A percentile compares a stretch with the other conserved stretches of the same genome.
These are phyloP conservation scores for Exophiala dermatitidis DNA, from an alignment of 2,329 filamentous ascomycete genomes.

Conservation along the genomic window DNA sequence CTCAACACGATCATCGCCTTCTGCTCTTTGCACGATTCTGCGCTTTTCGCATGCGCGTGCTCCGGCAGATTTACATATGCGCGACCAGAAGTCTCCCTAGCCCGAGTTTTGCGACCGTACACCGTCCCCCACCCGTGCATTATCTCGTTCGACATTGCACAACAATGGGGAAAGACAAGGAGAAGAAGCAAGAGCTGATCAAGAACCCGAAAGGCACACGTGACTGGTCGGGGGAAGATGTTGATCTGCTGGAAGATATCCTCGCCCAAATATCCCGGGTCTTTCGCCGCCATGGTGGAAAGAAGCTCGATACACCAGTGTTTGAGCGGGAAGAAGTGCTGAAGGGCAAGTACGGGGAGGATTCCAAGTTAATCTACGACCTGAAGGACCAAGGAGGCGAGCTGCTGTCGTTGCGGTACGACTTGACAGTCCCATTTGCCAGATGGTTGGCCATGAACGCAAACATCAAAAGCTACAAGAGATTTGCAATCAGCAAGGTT, in stretches of 20 bases:
- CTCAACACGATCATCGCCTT: not conserved
- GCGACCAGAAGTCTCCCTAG: not conserved
- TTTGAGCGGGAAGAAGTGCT: conserved; percentile 85
- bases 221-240: conserved; percentile 73
- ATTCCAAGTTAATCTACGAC: conserved; percentile 87
- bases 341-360: conserved; percentile 84
- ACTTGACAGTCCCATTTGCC: conserved; percentile 83
- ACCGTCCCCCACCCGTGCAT: not conserved
- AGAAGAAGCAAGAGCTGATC: conserved; percentile 39
- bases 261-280: conserved; percentile 67
- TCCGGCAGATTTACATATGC: conserved; percentile 1
- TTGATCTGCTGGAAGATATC: conserved; percentile 74
- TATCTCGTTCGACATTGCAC: conserved; percentile 4
- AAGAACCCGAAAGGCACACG: conserved; percentile 90
- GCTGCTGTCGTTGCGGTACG: conserved; percentile 74
- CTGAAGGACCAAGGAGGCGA: conserved; percentile 82
- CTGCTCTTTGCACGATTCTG: not conserved
- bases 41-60: conserved; percentile 2
- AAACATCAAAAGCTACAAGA: conserved; percentile 73
- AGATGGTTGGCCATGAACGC: conserved; percentile 90
- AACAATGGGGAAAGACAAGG: conserved; percentile 23
- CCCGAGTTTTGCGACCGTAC: not conserved
- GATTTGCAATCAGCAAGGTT: conserved; percentile 93
- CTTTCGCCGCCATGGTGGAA: conserved; percentile 76
- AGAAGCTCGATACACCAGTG: conserved; percentile 71